Evolutionary conservation across 1,284 basidiomycete genomes (phyloP).

Genomic region (Heterobasidion parviporum): DNA sequence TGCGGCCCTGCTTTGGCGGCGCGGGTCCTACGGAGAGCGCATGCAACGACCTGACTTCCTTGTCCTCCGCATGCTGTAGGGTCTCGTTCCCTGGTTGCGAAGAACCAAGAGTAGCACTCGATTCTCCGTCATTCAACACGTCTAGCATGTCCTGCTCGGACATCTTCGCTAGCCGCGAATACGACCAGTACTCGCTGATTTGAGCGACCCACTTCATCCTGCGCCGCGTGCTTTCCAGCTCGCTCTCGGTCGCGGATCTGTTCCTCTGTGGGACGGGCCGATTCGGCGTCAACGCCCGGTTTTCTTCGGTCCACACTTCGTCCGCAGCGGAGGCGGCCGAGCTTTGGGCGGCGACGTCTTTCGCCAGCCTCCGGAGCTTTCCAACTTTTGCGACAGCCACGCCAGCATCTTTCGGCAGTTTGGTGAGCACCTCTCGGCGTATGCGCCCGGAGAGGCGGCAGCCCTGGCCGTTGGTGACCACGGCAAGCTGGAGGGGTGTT

Average conservation of each 20-base stretch:
- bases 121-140: slow-evolving; percentile 41
- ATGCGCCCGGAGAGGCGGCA: slow-evolving; percentile 82
- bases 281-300: slow-evolving; percentile 62
- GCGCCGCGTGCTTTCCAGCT: slow-evolving; percentile 43
- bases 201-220: slow-evolving; percentile 87
- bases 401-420: slow-evolving; percentile 71
- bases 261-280: slow-evolving; percentile 64
- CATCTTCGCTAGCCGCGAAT: slow-evolving; percentile 70
- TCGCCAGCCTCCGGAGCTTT: slow-evolving; percentile 58
- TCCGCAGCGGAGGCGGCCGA: slow-evolving; percentile 18
- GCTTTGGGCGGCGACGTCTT: slow-evolving; percentile 19
- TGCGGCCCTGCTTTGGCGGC: slow-evolving; percentile 46
- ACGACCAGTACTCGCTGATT: slow-evolving; percentile 91
- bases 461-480: slow-evolving; percentile 90
- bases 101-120: neutral
- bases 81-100: neutral
- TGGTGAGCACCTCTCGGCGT: slow-evolving; percentile 74
- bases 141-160: slow-evolving; percentile 60
- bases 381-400: slow-evolving; percentile 76
- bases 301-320: slow-evolving; percentile 49
- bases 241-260: slow-evolving; percentile 31
- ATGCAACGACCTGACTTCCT: slow-evolving; percentile 18
- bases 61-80: neutral
- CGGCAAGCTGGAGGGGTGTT: slow-evolving; percentile 74
- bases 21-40: slow-evolving; percentile 19